phyloP scores from a whole-genome alignment of 2,329 filamentous ascomycete species.

The Purpureocillium takamizusanense region DNA sequence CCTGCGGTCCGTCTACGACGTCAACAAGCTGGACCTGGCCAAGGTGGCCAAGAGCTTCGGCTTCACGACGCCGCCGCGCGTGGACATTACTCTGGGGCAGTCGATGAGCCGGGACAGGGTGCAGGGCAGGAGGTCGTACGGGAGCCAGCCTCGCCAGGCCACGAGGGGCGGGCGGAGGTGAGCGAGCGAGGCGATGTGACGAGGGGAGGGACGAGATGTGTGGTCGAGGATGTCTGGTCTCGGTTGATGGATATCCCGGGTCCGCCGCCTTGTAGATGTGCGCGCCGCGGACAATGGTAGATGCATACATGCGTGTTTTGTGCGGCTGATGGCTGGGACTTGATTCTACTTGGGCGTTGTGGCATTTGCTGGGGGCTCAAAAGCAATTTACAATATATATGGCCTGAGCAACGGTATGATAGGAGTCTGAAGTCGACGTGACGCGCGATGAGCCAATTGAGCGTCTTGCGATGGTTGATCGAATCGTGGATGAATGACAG shows the following conservation, averaged over 20 bases:
- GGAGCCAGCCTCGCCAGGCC: slow-evolving; percentile 64
- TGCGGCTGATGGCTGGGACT: no score
- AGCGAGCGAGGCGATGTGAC: neutral
- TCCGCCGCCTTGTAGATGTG: neutral
- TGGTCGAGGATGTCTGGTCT: neutral
- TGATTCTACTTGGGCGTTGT: no score
- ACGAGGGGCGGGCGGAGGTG: slow-evolving; percentile 8
- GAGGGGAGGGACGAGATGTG: neutral
- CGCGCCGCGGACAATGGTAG: no score
- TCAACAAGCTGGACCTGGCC: slow-evolving; percentile 73
- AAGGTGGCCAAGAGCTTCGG: slow-evolving; percentile 82
- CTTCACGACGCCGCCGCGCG: slow-evolving; percentile 66
- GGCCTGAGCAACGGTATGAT: no score
- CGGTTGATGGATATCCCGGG: neutral
- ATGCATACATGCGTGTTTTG: no score
- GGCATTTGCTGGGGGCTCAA: no score
- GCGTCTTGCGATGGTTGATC: no score
- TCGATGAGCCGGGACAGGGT: slow-evolving; percentile 66
- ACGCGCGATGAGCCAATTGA: no score
- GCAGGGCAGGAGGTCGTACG: slow-evolving; percentile 58
- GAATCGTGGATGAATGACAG: no score
- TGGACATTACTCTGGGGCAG: slow-evolving; percentile 78
- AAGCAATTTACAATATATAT: no score
- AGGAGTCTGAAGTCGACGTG: no score
- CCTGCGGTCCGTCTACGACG: slow-evolving; percentile 56